A percentile compares a stretch with the other conserved stretches of the same genome.
These are phyloP conservation scores for Hymenoscyphus occultus DNA, from an alignment of 2,329 filamentous ascomycete species.

Conservation along the genomic window DNA sequence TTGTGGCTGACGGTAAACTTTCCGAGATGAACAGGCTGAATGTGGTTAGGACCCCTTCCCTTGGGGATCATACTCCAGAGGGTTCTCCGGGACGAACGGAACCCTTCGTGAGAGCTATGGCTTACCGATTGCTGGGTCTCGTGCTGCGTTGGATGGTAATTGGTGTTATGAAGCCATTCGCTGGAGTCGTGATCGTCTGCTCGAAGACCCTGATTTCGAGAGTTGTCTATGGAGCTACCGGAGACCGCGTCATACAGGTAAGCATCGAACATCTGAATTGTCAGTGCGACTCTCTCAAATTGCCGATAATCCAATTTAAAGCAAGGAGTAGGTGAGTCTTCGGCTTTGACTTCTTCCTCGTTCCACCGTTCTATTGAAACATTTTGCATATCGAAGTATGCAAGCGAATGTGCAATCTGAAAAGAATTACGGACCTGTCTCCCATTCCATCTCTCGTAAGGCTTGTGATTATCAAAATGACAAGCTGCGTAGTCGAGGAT, in stretches of 20 bases:
- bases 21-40: no score
- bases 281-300: neutral
- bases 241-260: conserved; percentile 2
- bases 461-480: conserved; percentile 7
- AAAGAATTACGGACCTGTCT: conserved; percentile 35
- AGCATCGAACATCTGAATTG: neutral
- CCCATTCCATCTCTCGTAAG: conserved; percentile 30
- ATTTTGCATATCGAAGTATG: conserved; percentile 22
- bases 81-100: no score
- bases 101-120: no score
- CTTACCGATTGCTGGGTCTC: neutral
- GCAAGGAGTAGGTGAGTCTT: neutral
- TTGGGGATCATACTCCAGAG: no score
- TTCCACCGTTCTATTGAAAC: neutral
- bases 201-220: conserved; percentile 6
- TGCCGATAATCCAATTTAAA: conserved; percentile 1
- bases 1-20: no score
- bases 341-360: neutral
- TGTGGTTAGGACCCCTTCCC: no score
- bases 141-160: no score
- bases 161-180: neutral
- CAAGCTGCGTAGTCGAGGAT: conserved; percentile 9
- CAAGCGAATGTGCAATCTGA: conserved; percentile 33
- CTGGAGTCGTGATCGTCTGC: neutral
- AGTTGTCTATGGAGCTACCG: neutral